phyloP scores from a whole-genome alignment of 495 filamentous ascomycete genomes.

The Penicillium cinerascens region DNA sequence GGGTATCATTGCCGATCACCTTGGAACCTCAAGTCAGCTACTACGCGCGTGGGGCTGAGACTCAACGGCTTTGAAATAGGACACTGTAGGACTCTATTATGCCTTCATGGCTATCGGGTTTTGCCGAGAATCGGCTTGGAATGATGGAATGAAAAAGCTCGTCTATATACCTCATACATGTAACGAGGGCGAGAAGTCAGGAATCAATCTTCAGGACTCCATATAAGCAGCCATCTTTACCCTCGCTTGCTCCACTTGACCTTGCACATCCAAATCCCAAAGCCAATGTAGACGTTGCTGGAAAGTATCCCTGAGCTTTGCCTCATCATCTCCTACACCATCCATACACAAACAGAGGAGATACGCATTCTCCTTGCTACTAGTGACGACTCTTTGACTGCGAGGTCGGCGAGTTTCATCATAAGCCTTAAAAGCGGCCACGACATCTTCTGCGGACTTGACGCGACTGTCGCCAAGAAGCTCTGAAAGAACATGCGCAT shows the following conservation, averaged over 20 bases:
- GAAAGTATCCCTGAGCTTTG: constrained; percentile 38
- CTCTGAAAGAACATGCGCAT: constrained; percentile 57
- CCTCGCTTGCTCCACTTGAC: constrained; percentile 25
- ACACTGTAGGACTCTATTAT: background rate
- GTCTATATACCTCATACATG: background rate
- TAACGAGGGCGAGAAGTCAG: no score
- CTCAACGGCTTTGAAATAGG: background rate
- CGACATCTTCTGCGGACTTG: constrained; percentile 12
- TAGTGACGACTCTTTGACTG: constrained; percentile 46
- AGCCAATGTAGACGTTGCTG: constrained; percentile 49
- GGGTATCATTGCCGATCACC: background rate
- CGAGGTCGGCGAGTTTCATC: constrained; percentile 56
- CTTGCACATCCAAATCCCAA: constrained; percentile 40
- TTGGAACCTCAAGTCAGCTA: background rate
- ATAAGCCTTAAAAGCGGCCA: constrained; percentile 57
- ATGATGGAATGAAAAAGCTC: background rate
- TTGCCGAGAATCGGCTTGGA: no score
- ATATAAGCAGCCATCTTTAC: constrained; percentile 13
- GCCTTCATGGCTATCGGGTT: background rate
- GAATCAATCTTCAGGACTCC: background rate
- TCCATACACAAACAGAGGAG: constrained; percentile 41
- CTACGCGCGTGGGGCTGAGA: background rate
- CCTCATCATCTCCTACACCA: constrained; percentile 42
- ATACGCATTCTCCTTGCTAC: constrained; percentile 44
- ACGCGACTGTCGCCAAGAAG: constrained; percentile 46